A percentile compares a stretch with the other conserved stretches of the same genome.
Evolutionary conservation across 164 flowering plant genomes (phyloP).

Genomic region (Dillenia suffruticosa): DNA sequence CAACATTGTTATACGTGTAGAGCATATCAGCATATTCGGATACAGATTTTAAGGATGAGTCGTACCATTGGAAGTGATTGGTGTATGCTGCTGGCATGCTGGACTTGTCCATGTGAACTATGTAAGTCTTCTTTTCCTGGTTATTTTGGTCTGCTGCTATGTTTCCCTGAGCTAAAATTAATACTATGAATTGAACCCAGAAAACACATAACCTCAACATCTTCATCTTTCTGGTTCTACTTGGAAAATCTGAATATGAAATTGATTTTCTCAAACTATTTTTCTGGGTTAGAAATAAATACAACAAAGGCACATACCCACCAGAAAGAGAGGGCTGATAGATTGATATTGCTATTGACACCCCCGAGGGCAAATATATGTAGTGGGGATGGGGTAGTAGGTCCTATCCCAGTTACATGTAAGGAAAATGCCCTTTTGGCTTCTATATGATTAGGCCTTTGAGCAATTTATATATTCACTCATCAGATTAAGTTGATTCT

Average conservation of each 20-base stretch:
- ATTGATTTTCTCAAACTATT: not conserved
- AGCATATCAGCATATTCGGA: conserved; percentile 59
- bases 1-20: conserved; percentile 54
- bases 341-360: conserved; percentile 6
- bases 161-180: conserved; percentile 8
- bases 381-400: no score
- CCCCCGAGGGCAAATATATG: no score
- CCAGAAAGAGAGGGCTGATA: conserved; percentile 1
- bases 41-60: conserved; percentile 50
- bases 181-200: conserved; percentile 1
- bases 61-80: conserved; percentile 65
- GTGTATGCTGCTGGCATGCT: conserved; percentile 47
- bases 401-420: no score
- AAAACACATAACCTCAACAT: conserved; percentile 8
- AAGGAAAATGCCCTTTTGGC: no score
- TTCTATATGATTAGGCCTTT: no score
- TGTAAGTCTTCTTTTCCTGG: conserved; percentile 52
- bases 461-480: no score
- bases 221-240: conserved; percentile 7
- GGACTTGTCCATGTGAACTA: conserved; percentile 67
- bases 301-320: not conserved
- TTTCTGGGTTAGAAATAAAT: not conserved
- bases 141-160: conserved; percentile 13
- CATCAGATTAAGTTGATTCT: no score
- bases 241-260: not conserved